Conservation (phyloP, 371 early-diverging fungal genomes). For the Saksenaea vasiformis region DNA sequence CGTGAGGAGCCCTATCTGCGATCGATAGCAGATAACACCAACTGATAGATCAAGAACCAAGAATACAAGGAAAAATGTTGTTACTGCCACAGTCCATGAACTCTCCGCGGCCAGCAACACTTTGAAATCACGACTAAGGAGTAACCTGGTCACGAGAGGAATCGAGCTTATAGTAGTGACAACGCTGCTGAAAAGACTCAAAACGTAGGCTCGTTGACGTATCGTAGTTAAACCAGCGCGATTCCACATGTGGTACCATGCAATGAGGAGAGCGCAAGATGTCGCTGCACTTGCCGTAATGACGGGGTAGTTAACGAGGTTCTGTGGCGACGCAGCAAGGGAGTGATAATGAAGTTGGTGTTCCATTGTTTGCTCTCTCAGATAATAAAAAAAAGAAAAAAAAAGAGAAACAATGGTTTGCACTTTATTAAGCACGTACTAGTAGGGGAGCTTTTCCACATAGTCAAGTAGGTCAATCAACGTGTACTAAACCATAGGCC, state of each 20-base stretch:
- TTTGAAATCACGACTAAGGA: conserved; percentile 13
- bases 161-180: conserved; percentile 29
- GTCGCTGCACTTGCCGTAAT: background rate
- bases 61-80: conserved; percentile 46
- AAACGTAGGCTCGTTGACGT: conserved; percentile 37
- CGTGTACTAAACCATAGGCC: background rate
- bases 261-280: conserved; percentile 13
- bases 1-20: conserved; percentile 50
- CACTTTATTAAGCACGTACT: background rate
- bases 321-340: background rate
- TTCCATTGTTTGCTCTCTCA: background rate
- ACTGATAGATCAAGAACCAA: conserved; percentile 46
- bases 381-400: background rate
- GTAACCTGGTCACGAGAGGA: conserved; percentile 29
- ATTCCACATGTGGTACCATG: conserved; percentile 19
- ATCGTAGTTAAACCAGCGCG: conserved; percentile 16
- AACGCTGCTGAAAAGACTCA: conserved; percentile 36
- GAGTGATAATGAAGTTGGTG: background rate
- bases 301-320: background rate
- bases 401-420: background rate
- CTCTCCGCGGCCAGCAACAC: conserved; percentile 17
- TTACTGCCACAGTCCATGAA: conserved; percentile 31
- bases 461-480: background rate
- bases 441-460: background rate
- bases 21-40: conserved; percentile 47